phyloP scores from a whole-genome alignment of 2,329 filamentous ascomycete genomes.

The Blastomyces parvus region DNA sequence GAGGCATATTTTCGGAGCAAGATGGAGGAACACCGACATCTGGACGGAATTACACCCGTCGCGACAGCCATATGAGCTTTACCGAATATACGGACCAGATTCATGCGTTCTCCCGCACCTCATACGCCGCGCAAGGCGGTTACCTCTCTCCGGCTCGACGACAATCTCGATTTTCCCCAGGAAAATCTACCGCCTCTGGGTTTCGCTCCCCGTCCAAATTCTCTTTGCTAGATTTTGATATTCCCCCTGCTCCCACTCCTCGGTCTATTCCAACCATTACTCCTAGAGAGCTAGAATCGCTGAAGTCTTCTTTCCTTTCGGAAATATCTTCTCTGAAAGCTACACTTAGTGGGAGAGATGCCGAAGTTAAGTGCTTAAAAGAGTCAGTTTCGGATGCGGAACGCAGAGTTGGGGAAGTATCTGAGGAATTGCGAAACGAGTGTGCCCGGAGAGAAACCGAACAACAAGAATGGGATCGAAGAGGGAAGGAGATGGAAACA shows the following conservation, averaged over 20 bases:
- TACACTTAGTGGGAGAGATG: slow-evolving; percentile 83
- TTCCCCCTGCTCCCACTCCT: slow-evolving; percentile 87
- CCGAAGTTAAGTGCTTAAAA: slow-evolving; percentile 79
- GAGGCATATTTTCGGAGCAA: slow-evolving; percentile 16
- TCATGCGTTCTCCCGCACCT: slow-evolving; percentile 42
- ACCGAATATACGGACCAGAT: slow-evolving; percentile 83
- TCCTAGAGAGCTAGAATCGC: slow-evolving; percentile 78
- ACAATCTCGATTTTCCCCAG: slow-evolving; percentile 30
- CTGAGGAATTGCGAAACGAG: slow-evolving; percentile 76
- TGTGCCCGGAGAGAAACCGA: slow-evolving; percentile 62
- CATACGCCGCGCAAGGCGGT: slow-evolving; percentile 36
- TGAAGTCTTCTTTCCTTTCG: slow-evolving; percentile 83
- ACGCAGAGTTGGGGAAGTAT: slow-evolving; percentile 75
- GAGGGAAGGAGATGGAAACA: slow-evolving; percentile 75
- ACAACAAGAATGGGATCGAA: slow-evolving; percentile 72
- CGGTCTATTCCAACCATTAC: slow-evolving; percentile 85
- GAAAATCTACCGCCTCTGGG: slow-evolving; percentile 30
- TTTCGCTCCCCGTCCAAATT: slow-evolving; percentile 43
- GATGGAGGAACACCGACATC: slow-evolving; percentile 40
- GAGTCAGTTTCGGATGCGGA: slow-evolving; percentile 83
- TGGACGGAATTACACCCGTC: slow-evolving; percentile 38
- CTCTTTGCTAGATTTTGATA: slow-evolving; percentile 78
- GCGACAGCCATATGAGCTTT: slow-evolving; percentile 61
- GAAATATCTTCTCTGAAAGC: slow-evolving; percentile 93
- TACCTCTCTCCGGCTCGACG: slow-evolving; percentile 33